phyloP scores from a whole-genome alignment of 2,329 filamentous ascomycete species.

The Nigrospora sphaerica region DNA sequence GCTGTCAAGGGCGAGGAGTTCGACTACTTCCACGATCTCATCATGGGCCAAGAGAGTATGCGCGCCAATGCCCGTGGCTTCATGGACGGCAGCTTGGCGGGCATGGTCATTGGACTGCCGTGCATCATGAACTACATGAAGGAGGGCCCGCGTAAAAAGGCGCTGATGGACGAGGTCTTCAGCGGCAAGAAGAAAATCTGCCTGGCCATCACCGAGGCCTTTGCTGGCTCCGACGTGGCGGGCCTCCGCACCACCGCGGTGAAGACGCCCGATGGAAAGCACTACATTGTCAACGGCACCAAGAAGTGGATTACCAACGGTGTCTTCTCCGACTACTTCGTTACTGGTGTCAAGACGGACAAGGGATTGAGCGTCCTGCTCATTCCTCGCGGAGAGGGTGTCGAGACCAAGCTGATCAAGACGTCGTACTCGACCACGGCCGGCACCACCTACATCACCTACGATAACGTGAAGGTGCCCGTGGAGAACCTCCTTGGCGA shows the following conservation, averaged over 20 bases:
- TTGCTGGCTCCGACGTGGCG: slow-evolving; percentile 78
- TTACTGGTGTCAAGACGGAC: slow-evolving; percentile 70
- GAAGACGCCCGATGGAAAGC: slow-evolving; percentile 68
- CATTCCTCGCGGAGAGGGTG: slow-evolving; percentile 65
- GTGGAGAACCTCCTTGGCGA: slow-evolving; percentile 70
- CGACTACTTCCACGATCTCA: slow-evolving; percentile 80
- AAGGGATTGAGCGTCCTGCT: slow-evolving; percentile 74
- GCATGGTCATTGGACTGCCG: slow-evolving; percentile 77
- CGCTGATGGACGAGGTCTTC: slow-evolving; percentile 65
- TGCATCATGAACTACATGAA: slow-evolving; percentile 74
- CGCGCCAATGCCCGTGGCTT: slow-evolving; percentile 71
- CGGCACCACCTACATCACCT: slow-evolving; percentile 73
- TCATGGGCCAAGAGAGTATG: slow-evolving; percentile 66
- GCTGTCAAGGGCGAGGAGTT: slow-evolving; percentile 72
- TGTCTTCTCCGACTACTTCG: slow-evolving; percentile 76
- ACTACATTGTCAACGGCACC: slow-evolving; percentile 58
- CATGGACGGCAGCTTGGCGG: slow-evolving; percentile 80
- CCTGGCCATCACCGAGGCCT: slow-evolving; percentile 81
- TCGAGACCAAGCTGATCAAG: slow-evolving; percentile 74
- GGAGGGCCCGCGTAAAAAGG: slow-evolving; percentile 57
- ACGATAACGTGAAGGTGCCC: slow-evolving; percentile 81
- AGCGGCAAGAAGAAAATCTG: slow-evolving; percentile 82
- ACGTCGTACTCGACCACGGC: slow-evolving; percentile 74
- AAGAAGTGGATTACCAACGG: slow-evolving; percentile 70
- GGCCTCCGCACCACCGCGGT: slow-evolving; percentile 70